Evolutionary conservation across 176 grass and related monocot species (phyloP).

Genomic region (Rhipidocladum racemiflorum): DNA sequence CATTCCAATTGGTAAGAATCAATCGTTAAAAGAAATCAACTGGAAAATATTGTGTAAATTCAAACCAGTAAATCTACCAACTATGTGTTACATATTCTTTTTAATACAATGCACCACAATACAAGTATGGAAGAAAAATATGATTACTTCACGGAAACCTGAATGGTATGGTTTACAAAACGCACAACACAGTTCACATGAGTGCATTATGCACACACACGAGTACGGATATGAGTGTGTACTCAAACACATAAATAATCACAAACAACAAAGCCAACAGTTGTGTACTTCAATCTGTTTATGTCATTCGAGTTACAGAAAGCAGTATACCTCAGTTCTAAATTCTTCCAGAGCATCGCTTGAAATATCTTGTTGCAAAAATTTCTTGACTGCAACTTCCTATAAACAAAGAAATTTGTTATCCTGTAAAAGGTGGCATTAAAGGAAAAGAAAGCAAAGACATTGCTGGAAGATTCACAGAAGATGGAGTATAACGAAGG

Average conservation of each 20-base stretch:
- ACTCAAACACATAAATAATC: constrained; percentile 12
- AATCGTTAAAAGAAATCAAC: neutral
- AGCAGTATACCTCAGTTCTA: constrained; percentile 78
- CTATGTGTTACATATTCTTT: neutral
- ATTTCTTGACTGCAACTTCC: constrained; percentile 99
- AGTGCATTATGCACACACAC: neutral
- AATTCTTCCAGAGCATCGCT: constrained; percentile 97
- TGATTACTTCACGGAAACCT: neutral
- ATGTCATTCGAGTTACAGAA: constrained; percentile 12
- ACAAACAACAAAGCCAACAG: neutral
- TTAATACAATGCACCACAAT: neutral
- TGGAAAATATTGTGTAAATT: neutral
- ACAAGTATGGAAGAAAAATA: neutral
- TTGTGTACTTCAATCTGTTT: constrained; percentile 18
- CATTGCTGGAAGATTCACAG: constrained; percentile 11
- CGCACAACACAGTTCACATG: neutral
- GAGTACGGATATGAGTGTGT: neutral
- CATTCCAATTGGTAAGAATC: constrained; percentile 10
- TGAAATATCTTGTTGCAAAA: constrained; percentile 99
- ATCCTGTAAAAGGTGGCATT: constrained; percentile 24
- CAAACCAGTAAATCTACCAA: constrained; percentile 3
- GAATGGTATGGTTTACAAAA: neutral
- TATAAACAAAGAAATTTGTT: constrained; percentile 42
- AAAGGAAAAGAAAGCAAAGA: neutral
- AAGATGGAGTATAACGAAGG: constrained; percentile 5